Evolutionary conservation across 108 stramenopile genomes (phyloP).

Genomic region (Fragilaria radians): DNA sequence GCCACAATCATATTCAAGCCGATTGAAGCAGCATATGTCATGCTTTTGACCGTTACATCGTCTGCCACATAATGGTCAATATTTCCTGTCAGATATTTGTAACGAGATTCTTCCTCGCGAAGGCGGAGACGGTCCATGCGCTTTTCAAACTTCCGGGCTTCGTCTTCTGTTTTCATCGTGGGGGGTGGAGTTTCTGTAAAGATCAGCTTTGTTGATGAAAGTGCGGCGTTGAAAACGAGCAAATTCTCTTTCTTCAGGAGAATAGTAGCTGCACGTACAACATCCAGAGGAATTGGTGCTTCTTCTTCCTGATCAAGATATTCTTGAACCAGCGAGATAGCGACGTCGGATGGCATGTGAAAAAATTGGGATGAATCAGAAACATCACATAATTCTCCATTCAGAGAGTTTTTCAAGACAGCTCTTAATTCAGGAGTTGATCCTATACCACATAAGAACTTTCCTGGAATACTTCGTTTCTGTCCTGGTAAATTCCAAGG

Average conservation of each 20-base stretch:
- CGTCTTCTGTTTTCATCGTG: conserved; percentile 8
- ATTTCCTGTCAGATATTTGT: conserved; percentile 50
- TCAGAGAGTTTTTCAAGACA: background rate
- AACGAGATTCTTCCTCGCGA: conserved; percentile 54
- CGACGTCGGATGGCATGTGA: background rate
- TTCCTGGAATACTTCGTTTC: background rate
- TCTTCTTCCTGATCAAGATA: background rate
- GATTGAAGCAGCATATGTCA: conserved; percentile 79
- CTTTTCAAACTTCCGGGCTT: conserved; percentile 23
- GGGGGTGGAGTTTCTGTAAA: conserved; percentile 21
- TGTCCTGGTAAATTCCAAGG: background rate
- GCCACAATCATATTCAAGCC: conserved; percentile 86
- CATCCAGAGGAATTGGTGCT: background rate
- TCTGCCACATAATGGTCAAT: conserved; percentile 38
- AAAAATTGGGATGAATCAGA: background rate
- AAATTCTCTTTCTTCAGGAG: background rate
- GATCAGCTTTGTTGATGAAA: conserved; percentile 13
- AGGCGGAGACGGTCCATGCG: conserved; percentile 54
- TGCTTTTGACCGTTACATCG: conserved; percentile 62
- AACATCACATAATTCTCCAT: background rate
- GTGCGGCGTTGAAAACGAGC: conserved; percentile 6
- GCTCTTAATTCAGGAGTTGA: background rate
- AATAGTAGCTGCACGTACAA: background rate
- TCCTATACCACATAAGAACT: background rate
- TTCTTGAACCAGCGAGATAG: background rate